phyloP scores from a whole-genome alignment of 371 early-diverging fungal genomes.

The Mortierella sp. region DNA sequence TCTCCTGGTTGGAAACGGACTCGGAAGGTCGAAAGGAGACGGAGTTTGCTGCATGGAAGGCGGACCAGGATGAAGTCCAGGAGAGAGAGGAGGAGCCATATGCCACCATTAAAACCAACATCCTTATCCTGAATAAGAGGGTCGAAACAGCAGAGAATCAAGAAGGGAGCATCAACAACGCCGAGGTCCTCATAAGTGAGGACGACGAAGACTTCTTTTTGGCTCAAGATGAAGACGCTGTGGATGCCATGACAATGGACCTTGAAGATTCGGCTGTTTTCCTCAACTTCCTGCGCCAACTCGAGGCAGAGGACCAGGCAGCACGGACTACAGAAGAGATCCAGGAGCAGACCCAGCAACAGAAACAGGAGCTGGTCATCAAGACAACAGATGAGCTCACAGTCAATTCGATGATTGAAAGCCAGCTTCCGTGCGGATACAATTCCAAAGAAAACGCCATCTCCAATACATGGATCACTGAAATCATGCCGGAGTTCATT shows the following conservation, averaged over 20 bases:
- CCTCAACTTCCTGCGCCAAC: slow-evolving; percentile 23
- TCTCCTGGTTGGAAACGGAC: neutral
- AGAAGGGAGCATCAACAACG: neutral
- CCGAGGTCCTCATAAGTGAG: neutral
- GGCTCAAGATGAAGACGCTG: slow-evolving; percentile 13
- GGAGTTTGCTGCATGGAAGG: neutral
- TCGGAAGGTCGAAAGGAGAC: neutral
- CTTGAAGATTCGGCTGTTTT: slow-evolving; percentile 30
- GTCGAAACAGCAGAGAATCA: neutral
- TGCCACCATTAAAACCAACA: slow-evolving; percentile 16
- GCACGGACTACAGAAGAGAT: neutral
- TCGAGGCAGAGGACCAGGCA: slow-evolving; percentile 25
- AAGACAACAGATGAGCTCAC: slow-evolving; percentile 17
- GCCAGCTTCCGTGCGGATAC: slow-evolving; percentile 23
- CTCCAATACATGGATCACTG: neutral
- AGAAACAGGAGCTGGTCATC: neutral
- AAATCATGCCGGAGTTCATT: neutral
- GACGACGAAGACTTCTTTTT: slow-evolving; percentile 6
- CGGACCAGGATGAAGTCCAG: neutral
- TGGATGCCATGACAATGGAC: slow-evolving; percentile 42
- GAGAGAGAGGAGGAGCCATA: slow-evolving; percentile 1
- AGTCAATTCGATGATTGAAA: slow-evolving; percentile 13
- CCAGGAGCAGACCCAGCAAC: slow-evolving; percentile 1
- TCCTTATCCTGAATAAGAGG: slow-evolving; percentile 13
- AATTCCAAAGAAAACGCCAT: neutral